Evolutionary conservation across 1,139 yeast genomes (phyloP), one percentile per base, ranked within the genome.

Genomic region (Sugiyamaella novakii): DNA sequence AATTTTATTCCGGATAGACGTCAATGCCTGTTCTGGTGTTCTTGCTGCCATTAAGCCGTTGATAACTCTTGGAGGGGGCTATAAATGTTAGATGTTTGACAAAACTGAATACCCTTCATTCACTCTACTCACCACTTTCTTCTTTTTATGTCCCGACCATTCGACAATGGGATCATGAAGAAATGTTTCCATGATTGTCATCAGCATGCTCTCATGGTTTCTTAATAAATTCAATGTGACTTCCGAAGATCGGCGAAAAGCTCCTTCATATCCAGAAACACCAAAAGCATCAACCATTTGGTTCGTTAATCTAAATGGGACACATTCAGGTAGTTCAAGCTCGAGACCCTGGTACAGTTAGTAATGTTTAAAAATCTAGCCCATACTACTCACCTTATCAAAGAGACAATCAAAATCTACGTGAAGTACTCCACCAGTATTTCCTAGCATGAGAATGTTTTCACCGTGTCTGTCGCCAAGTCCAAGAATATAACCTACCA

Each of bases 391-490:
- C 25, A 43, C 47, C 46, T 71, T 92, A 61, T 88, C 98, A 63
- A 94, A 94, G 41, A 94, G 72, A 70, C 98, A 92, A 63, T 94
- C 98, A 67, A 92, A 94, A 68, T 94, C 99, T 51, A 94, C 97
- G 66, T 94, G 99, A 55, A 94, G 71, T 0, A 89, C 81, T 7
- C 81, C 81, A 1, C 98, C 98, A 1, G 81, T 78, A 37, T 77
- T 78, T 57, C 84, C 83, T 61, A 84, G 79, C 43, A 92, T 72
- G 48, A 94, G 69, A 21, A 94, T 80, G 62, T 94, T 94, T 63
- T 94, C 98, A 60, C 96, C 87, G 64, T 94, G 99, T 25, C 99
- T 75, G 67, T 94, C 99, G 17, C 99, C 99, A 44, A 94, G 75
- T 5, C 96, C 77, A 6, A 73, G 56, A 50, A 92, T 81, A 64